A percentile compares a stretch with the other conserved stretches of the same genome.
These are phyloP conservation scores for Aspergillaceae sp. DNA, from an alignment of 2,329 filamentous ascomycete species.

Conservation along the genomic window DNA sequence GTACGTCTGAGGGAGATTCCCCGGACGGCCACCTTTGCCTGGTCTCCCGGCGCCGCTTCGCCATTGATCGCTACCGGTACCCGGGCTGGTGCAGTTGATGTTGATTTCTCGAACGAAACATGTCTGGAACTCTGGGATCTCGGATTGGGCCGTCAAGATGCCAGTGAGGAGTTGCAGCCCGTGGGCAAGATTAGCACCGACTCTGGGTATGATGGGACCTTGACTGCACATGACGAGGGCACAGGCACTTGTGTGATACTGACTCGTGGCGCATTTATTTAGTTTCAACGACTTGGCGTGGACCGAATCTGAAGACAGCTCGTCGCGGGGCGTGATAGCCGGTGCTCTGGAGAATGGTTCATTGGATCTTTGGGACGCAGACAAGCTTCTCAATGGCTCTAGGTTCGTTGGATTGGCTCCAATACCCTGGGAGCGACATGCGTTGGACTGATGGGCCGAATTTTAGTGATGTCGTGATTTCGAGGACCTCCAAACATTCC, in stretches of 20 bases:
- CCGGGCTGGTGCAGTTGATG: constrained; percentile 86
- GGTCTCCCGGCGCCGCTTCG: constrained; percentile 72
- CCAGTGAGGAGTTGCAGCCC: constrained; percentile 76
- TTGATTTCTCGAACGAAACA: constrained; percentile 95
- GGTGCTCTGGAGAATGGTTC: constrained; percentile 92
- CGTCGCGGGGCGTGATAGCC: constrained; percentile 74
- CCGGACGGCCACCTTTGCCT: constrained; percentile 93
- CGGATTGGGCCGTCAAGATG: constrained; percentile 65
- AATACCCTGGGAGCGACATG: neutral
- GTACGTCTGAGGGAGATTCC: constrained; percentile 94
- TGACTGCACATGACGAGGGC: too few relatives aligned
- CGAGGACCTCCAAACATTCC: constrained; percentile 79
- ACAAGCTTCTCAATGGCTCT: constrained; percentile 49
- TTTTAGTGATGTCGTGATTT: constrained; percentile 65
- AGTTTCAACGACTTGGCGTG: constrained; percentile 98
- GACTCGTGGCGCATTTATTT: constrained; percentile 11
- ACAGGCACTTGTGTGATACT: constrained; percentile 7
- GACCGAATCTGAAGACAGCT: constrained; percentile 71
- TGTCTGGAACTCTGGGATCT: constrained; percentile 96
- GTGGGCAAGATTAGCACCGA: constrained; percentile 77
- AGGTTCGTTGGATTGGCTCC: constrained; percentile 31
- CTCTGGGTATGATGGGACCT: constrained; percentile 57
- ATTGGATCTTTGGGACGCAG: constrained; percentile 87
- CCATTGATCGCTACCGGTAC: constrained; percentile 90
- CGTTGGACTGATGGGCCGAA: constrained; percentile 10